phyloP scores from a whole-genome alignment of 192 early-diverging fungal species.

The Backusella australiensis region DNA sequence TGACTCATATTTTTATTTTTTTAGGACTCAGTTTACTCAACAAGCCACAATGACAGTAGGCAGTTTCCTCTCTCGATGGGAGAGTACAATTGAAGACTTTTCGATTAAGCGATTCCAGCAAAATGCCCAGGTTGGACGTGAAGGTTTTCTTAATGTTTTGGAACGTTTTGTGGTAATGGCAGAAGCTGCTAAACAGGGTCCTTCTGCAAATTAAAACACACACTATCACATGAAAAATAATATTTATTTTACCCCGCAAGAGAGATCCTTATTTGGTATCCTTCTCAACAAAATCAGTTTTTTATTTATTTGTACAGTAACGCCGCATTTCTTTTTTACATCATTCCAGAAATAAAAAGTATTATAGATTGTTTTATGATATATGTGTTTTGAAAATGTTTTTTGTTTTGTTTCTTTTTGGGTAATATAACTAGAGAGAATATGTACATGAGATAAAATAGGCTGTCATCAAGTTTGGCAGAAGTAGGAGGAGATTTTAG shows the following conservation, averaged over 20 bases:
- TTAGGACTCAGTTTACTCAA: constrained; percentile 73
- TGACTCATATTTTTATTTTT: not conserved
- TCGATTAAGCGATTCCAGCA: constrained; percentile 81
- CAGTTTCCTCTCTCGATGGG: constrained; percentile 62
- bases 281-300: not conserved
- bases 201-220: not conserved
- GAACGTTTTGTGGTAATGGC: constrained; percentile 48
- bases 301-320: not conserved
- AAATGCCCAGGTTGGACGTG: constrained; percentile 80
- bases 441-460: no score
- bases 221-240: not conserved
- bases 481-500: no score
- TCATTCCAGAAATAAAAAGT: not conserved
- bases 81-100: constrained; percentile 75
- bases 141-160: constrained; percentile 86
- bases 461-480: no score
- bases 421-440: no score
- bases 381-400: not conserved
- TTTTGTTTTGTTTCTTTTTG: not conserved
- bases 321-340: not conserved
- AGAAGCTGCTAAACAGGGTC: constrained; percentile 19
- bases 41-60: constrained; percentile 79
- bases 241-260: not conserved
- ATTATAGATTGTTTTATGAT: not conserved
- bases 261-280: not conserved